Evolutionary conservation across 2,329 filamentous ascomycete species (phyloP).

Genomic region (Phaeosphaeria sp.): DNA sequence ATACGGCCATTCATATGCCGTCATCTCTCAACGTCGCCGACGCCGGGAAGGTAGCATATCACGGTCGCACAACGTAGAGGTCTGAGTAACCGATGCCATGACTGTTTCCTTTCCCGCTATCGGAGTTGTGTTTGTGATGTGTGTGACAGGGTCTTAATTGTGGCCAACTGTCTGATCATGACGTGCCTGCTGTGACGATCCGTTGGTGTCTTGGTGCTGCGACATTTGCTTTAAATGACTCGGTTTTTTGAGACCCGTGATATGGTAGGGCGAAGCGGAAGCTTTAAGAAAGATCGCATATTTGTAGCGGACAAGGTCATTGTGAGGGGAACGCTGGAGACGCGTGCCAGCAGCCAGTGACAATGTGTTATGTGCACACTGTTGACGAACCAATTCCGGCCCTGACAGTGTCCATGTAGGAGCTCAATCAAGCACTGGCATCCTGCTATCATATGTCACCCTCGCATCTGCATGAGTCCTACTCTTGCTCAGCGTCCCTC

Average conservation of each 20-base stretch:
- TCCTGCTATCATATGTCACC: background rate
- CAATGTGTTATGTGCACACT: background rate
- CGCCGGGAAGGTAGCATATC: background rate
- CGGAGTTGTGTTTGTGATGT: background rate
- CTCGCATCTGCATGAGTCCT: background rate
- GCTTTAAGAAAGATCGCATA: background rate
- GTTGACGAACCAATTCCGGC: background rate
- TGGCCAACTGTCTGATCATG: background rate
- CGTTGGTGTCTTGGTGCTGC: background rate
- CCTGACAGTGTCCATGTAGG: background rate
- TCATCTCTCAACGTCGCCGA: background rate
- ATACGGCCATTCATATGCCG: background rate
- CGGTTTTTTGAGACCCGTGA: background rate
- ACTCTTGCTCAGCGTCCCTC: slow-evolving; percentile 34
- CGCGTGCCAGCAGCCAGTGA: background rate
- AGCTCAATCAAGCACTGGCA: background rate
- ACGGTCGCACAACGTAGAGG: background rate
- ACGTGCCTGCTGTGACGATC: background rate
- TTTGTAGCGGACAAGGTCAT: background rate
- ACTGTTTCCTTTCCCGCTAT: background rate
- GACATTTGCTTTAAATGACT: background rate
- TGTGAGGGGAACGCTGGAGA: background rate
- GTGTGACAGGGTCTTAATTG: background rate
- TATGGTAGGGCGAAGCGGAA: background rate
- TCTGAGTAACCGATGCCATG: background rate